Evolutionary conservation across 768 basidiomycete genomes (phyloP), one percentile per base, ranked within the genome.

Genomic region (Amanita molliuscula): DNA sequence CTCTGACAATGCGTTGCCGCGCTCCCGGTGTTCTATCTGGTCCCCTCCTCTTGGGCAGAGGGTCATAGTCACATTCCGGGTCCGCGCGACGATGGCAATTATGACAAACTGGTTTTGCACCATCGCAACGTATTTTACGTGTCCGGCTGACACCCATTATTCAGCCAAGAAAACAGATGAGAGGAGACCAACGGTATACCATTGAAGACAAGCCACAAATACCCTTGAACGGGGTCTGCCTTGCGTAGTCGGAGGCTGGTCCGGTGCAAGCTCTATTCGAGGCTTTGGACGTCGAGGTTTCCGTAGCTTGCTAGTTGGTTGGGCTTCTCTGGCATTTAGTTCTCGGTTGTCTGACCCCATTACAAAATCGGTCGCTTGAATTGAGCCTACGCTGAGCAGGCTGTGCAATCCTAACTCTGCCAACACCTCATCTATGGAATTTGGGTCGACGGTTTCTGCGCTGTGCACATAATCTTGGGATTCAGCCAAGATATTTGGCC

Each of bases 121-220:
- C 88, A 61, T 89, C 87, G 62, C 88, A 90, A 4, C 87, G 80
- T 54, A 85, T 87, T 59, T 90, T 90, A 21, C 86, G 76, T 13
- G 72, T 76, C 21, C 88, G 86, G 59, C 87, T 89, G 55, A 40
- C 23, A 54, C 40, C 43, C 31, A 40, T 50, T 28, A n/a, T 45
- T 41, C 26, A 56, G 51, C 38, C 52, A 37, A 54, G 34, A 20
- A 34, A 34, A 46, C 6, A 6, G 8, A 33, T n/a, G 16, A 10
- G 11, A 16, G n/a, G 5, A 20, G 10, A 11, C 4, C 31, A 25
- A 10, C 62, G 73, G 26, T 55, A n/a, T n/a, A 85, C 87, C 87
- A 88, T 64, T 87, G 85, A 15, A 82, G 23, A 62, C 87, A 90
- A 20, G 87, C 88, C 34, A 88, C 82, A 55, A 79, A 90, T 20